Base-by-base conservation (phyloP, 306 rosid genomes). In the Cucumis melo region DNA sequence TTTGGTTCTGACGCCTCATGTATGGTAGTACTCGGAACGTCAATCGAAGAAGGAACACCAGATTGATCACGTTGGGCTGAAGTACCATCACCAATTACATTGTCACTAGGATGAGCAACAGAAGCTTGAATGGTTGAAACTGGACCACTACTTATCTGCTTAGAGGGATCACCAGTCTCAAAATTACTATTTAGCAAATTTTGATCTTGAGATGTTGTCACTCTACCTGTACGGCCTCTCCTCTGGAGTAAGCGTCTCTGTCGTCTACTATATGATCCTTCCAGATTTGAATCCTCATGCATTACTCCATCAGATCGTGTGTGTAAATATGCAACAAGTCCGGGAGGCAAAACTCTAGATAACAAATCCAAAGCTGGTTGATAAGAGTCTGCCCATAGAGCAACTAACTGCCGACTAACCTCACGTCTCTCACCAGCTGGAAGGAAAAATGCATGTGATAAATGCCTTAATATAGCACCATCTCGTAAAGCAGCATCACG, bases 301-400 rank as follows among this genome's bases (percentile, higher is more conserved):
- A 75, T 81, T 79, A 66, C 83, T 80, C 88, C 98, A 78, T 92
- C 99, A 78, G 90, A 85, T 74, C 93, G 93, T 66, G 99, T 92
- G 85, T 90, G 98, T 84, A 95, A 80, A 87, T 95, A 95, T 79
- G 99, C 99, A 85, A 95, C 99, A 74, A 95, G 98, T 13, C 98
- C 99, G 57, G 99, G 99, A 77, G 99, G 99, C 77, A 95, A 84
- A 82, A 95, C 91, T 84, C 99, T 90, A 76, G 98, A 92, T 80
- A 95, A 84, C 24, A 95, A 74, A 78, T 95, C 96, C 76, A 95
- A 80, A 64, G 99, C 97, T 57, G 99, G 99, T 72, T 89, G 96
- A 82, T 95, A 92, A 39, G 99, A 95, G 87, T 95, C 99, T 34
- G 99, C 99, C 99, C 99, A 95, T 82, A 95, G 98, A 82, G 98